Conservation (phyloP, 305 asterid genomes). For the Solanum aculeatissimum region DNA sequence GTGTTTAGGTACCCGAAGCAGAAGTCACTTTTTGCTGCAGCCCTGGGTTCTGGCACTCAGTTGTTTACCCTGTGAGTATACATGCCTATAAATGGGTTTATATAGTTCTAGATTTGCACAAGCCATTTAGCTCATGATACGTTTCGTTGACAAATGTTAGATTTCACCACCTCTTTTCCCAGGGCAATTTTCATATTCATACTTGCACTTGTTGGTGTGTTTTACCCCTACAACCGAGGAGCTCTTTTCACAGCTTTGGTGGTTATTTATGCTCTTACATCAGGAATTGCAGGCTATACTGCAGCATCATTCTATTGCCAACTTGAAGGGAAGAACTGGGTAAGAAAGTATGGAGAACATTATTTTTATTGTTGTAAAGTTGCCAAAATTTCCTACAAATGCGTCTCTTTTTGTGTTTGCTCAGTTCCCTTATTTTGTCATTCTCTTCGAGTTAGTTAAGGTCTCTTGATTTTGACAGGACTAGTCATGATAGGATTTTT, state of each 20-base stretch:
- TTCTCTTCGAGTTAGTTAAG: background rate
- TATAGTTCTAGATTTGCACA: background rate
- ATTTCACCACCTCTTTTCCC: background rate
- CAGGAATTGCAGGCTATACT: constrained; percentile 39
- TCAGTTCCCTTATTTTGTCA: background rate
- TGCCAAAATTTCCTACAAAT: background rate
- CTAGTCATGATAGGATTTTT: background rate
- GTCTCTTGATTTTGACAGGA: background rate
- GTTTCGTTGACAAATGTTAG: background rate
- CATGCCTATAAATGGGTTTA: background rate
- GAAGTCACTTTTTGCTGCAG: constrained; percentile 29
- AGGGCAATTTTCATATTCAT: constrained; percentile 28
- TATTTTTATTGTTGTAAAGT: background rate
- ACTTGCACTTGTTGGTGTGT: constrained; percentile 31
- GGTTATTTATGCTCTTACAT: constrained; percentile 30
- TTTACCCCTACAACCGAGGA: constrained; percentile 38
- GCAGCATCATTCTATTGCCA: constrained; percentile 32
- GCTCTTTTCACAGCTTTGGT: constrained; percentile 34
- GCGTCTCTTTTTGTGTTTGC: background rate
- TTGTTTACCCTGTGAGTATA: constrained; percentile 25
- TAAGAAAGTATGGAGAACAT: background rate
- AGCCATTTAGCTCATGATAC: background rate
- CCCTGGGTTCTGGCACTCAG: constrained; percentile 32
- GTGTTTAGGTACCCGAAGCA: constrained; percentile 26
- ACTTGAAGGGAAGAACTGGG: constrained; percentile 37